These are phyloP conservation scores for Lycium ferocissimum DNA, from an alignment of 257 asterid species.

Conservation along the genomic window DNA sequence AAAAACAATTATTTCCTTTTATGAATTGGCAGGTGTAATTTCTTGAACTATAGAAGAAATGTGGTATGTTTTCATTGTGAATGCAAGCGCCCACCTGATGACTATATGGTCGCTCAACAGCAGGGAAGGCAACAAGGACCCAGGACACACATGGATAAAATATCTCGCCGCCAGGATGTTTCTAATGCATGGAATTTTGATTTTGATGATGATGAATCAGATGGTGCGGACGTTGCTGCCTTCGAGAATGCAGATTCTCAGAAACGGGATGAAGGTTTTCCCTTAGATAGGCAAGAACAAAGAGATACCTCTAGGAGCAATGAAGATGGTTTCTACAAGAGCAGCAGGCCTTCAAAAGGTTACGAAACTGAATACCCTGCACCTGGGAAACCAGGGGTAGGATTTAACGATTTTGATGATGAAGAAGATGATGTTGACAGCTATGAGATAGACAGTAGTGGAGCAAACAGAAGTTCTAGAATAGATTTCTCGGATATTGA, in stretches of 20 bases:
- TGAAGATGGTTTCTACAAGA: constrained; percentile 49
- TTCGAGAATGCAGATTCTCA: constrained; percentile 91
- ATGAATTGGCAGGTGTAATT: constrained; percentile 73
- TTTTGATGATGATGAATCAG: constrained; percentile 96
- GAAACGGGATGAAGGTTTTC: constrained; percentile 55
- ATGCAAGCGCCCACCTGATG: constrained; percentile 89
- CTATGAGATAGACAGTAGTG: constrained; percentile 77
- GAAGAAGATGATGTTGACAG: constrained; percentile 84
- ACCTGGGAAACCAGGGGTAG: constrained; percentile 51
- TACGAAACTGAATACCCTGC: constrained; percentile 51
- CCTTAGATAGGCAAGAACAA: constrained; percentile 42
- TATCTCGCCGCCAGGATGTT: constrained; percentile 56
- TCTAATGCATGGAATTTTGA: constrained; percentile 95
- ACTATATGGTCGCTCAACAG: constrained; percentile 59
- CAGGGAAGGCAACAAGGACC: constrained; percentile 58
- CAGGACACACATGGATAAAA: constrained; percentile 52
- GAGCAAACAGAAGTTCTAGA: constrained; percentile 51
- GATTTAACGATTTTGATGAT: constrained; percentile 93
- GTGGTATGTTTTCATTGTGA: constrained; percentile 93
- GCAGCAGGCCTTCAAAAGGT: constrained; percentile 46
- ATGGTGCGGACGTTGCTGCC: constrained; percentile 95
- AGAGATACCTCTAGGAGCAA: constrained; percentile 49
- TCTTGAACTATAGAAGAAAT: constrained; percentile 95
- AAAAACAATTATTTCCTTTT: neutral
- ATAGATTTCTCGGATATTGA: constrained; percentile 84